Conservation (phyloP, 768 basidiomycete genomes). For the Lactarius sanguifluus region DNA sequence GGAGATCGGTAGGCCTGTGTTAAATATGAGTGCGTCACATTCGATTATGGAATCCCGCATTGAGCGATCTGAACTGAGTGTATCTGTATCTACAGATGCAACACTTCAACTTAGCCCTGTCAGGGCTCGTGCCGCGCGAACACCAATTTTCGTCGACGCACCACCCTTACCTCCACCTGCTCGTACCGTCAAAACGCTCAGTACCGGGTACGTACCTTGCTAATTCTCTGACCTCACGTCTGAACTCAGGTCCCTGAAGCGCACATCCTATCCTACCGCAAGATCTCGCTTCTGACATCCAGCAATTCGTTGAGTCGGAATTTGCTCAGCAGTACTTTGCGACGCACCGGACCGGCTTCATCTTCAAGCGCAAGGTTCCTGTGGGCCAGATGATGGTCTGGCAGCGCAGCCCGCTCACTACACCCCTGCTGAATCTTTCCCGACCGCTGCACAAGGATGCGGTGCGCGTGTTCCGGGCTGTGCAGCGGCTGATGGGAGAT, state of each 20-base stretch:
- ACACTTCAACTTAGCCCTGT: slow-evolving; percentile 75
- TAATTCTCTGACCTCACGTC: background rate
- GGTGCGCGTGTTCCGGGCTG: slow-evolving; percentile 81
- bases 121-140: slow-evolving; percentile 57
- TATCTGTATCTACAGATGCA: slow-evolving; percentile 45
- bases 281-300: slow-evolving; percentile 80
- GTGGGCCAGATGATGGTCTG: slow-evolving; percentile 87
- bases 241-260: slow-evolving; percentile 41
- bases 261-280: slow-evolving; percentile 76
- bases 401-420: slow-evolving; percentile 72
- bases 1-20: slow-evolving; percentile 65
- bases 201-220: slow-evolving; percentile 57
- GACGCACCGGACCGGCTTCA: slow-evolving; percentile 84
- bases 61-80: slow-evolving; percentile 11
- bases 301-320: slow-evolving; percentile 82
- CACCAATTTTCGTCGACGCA: slow-evolving; percentile 54
- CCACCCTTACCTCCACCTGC: slow-evolving; percentile 14
- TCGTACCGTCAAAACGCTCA: slow-evolving; percentile 46
- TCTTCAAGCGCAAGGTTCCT: slow-evolving; percentile 79
- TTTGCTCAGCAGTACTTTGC: slow-evolving; percentile 89
- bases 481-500: slow-evolving; percentile 94
- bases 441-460: slow-evolving; percentile 71
- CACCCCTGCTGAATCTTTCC: slow-evolving; percentile 73
- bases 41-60: slow-evolving; percentile 5
- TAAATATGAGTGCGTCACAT: slow-evolving; percentile 58